phyloP scores from a whole-genome alignment of 202 grass and related monocot genomes.

The Bolboschoenoplectus hybrid region DNA sequence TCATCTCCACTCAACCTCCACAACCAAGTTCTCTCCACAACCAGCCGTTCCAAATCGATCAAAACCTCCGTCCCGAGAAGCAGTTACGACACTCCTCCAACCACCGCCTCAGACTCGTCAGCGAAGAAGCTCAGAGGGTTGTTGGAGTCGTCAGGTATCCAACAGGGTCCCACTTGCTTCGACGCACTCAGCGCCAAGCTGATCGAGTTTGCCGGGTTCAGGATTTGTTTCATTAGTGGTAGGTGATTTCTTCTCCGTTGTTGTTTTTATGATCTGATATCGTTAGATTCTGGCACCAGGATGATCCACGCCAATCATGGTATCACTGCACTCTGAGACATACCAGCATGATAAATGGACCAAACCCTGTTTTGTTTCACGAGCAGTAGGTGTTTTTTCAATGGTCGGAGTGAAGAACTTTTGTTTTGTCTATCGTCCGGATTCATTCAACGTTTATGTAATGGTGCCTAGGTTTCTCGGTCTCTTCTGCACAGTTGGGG shows the following conservation, averaged over 20 bases:
- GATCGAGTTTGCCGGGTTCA: conserved; percentile 65
- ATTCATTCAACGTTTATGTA: neutral
- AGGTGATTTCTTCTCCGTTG: conserved; percentile 42
- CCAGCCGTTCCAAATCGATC: neutral
- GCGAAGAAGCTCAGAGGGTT: conserved; percentile 57
- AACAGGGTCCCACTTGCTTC: conserved; percentile 92
- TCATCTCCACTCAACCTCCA: neutral
- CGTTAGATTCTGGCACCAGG: neutral
- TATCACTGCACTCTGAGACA: no score
- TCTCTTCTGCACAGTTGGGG: conserved; percentile 80
- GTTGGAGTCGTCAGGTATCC: conserved; percentile 57
- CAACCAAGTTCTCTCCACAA: neutral
- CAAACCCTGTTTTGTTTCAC: conserved; percentile 60
- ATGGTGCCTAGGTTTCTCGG: conserved; percentile 59
- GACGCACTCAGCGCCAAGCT: conserved; percentile 85
- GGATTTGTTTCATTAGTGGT: conserved; percentile 82
- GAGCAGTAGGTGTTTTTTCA: conserved; percentile 49
- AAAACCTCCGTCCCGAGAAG: conserved; percentile 35
- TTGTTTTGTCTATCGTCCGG: neutral
- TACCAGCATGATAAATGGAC: conserved; percentile 48
- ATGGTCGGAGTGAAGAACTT: conserved; percentile 9
- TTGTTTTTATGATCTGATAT: neutral
- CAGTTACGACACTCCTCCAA: conserved; percentile 40
- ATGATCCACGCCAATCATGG: neutral
- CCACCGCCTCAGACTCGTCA: conserved; percentile 32